Evolutionary conservation across 768 basidiomycete genomes (phyloP).

Genomic region (Clitopilus hobsonii): DNA sequence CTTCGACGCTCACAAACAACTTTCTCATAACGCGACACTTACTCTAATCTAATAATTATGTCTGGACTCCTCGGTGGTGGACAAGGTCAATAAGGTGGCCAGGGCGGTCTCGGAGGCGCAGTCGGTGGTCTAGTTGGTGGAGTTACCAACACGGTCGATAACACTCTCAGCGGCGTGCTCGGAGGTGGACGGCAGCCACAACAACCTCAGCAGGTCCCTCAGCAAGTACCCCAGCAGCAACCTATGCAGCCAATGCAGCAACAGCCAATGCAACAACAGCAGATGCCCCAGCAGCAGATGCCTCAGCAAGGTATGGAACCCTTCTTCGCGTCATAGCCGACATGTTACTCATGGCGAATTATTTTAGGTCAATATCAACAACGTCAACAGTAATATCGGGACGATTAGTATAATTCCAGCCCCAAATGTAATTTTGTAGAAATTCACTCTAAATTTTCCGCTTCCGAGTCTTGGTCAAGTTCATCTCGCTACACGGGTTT

Average conservation of each 20-base stretch:
- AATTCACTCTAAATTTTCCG: no score
- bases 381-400: no score
- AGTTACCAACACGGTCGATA: not conserved
- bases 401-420: no score
- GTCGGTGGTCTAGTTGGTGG: no score
- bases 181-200: not conserved
- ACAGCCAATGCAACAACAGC: not conserved
- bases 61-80: not conserved
- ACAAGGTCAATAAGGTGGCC: not conserved
- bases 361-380: no score
- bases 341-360: no score
- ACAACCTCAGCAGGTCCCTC: not conserved
- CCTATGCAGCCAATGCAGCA: not conserved
- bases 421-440: no score
- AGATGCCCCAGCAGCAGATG: not conserved
- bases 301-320: not conserved
- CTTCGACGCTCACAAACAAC: not conserved
- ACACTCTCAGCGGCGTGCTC: not conserved
- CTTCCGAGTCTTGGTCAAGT: no score
- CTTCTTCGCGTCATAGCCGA: not conserved
- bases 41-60: not conserved
- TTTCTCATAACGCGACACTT: no score
- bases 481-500: no score
- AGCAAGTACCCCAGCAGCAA: not conserved
- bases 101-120: not conserved